These are phyloP conservation scores for Boletus sp. DNA, from an alignment of 768 basidiomycete genomes.

Conservation along the genomic window DNA sequence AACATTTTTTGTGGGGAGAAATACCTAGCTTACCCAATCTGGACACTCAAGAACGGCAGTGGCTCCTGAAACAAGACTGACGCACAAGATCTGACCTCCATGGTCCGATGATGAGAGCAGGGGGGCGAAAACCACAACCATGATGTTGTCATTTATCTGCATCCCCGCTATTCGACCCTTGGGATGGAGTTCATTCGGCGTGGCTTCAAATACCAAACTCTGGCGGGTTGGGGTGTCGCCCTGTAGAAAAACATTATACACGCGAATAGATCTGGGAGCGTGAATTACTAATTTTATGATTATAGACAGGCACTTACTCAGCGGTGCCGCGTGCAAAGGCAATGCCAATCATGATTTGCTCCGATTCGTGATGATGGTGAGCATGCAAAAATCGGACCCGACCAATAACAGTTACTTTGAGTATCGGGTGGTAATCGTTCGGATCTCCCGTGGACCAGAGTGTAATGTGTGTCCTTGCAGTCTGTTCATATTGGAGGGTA, in stretches of 20 bases:
- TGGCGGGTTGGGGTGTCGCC: neutral
- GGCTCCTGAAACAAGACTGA: constrained; percentile 16
- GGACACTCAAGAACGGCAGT: constrained; percentile 14
- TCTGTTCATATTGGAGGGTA: constrained; percentile 36
- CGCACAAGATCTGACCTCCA: constrained; percentile 14
- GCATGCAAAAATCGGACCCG: constrained; percentile 35
- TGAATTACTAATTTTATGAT: neutral
- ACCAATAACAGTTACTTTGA: constrained; percentile 26
- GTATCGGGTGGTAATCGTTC: constrained; percentile 24
- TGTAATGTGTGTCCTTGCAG: constrained; percentile 38
- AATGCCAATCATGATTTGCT: constrained; percentile 21
- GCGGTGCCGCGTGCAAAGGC: constrained; percentile 10
- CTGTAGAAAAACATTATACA: constrained; percentile 22
- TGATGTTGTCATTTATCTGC: constrained; percentile 22
- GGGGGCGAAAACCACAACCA: constrained; percentile 15
- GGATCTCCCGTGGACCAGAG: constrained; percentile 42
- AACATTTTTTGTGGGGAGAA: neutral
- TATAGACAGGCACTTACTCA: constrained; percentile 15
- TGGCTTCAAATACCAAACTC: constrained; percentile 19
- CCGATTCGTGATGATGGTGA: constrained; percentile 22
- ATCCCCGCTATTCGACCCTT: constrained; percentile 19
- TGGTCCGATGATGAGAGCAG: neutral
- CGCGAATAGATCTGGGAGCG: constrained; percentile 18
- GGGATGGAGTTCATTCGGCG: constrained; percentile 7
- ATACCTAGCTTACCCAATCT: constrained; percentile 15